These are phyloP conservation scores for Volvox carteri DNA, from an alignment of 163 green algal genomes.

Conservation along the genomic window DNA sequence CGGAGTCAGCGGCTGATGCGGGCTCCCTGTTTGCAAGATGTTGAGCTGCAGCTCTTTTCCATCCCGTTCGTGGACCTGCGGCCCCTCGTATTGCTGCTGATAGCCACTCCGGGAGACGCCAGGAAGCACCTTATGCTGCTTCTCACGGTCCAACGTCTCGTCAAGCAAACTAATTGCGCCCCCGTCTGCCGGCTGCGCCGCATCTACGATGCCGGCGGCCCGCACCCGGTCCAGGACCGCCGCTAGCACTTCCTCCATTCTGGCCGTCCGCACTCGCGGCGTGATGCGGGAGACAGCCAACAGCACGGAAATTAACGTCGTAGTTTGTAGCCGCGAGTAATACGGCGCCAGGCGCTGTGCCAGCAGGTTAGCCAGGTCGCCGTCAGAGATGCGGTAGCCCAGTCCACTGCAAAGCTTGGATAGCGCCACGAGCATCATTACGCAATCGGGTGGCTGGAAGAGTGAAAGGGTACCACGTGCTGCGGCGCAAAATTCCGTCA, in stretches of 20 bases:
- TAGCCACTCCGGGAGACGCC: no score
- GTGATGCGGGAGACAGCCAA: background rate
- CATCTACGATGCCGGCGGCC: background rate
- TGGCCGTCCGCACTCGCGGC: conserved; percentile 2
- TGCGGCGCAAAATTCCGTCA: conserved; percentile 12
- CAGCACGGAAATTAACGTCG: conserved; percentile 9
- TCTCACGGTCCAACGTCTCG: no score
- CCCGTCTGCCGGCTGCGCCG: background rate
- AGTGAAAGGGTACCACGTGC: background rate
- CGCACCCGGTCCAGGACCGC: conserved; percentile 30
- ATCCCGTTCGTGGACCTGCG: no score
- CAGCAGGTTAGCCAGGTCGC: conserved; percentile 4
- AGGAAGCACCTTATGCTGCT: no score
- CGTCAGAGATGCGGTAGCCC: background rate
- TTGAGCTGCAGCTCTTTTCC: no score
- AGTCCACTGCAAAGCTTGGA: background rate
- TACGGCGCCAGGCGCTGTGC: background rate
- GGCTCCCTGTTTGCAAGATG: no score
- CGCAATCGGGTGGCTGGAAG: conserved; percentile 4
- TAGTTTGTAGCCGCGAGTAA: background rate
- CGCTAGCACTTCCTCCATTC: background rate
- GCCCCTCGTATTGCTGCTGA: no score
- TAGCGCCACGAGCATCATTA: background rate
- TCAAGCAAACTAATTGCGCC: no score
- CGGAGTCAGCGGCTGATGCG: no score